A percentile compares a stretch with the other conserved stretches of the same genome.
Conservation (phyloP, 2,329 filamentous ascomycete species). For the Arthrobotrys conoides region DNA sequence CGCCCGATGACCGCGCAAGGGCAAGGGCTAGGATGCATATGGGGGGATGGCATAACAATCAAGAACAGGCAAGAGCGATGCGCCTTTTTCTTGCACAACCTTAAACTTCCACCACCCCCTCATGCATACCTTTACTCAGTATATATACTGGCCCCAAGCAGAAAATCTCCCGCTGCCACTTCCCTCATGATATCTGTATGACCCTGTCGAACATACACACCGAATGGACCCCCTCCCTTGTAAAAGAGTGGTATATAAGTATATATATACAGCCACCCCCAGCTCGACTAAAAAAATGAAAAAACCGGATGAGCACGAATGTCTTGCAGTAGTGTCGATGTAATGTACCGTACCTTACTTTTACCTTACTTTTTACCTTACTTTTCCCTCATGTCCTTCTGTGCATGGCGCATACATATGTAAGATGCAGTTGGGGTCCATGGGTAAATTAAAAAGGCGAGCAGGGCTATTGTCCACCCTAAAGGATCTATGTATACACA, state of each 20-base stretch:
- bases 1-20: constrained; percentile 29
- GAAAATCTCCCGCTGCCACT: constrained; percentile 56
- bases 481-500: constrained; percentile 6
- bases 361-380: constrained; percentile 34
- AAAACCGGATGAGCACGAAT: constrained; percentile 50
- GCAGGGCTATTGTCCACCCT: constrained; percentile 37
- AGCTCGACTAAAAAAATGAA: constrained; percentile 6
- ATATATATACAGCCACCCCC: constrained; percentile 13
- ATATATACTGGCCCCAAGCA: constrained; percentile 19
- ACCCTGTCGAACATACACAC: constrained; percentile 44
- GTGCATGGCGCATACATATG: constrained; percentile 54
- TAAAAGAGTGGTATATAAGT: neutral
- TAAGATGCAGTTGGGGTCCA: constrained; percentile 40
- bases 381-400: constrained; percentile 32
- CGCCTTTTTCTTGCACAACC: constrained; percentile 60
- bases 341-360: constrained; percentile 60
- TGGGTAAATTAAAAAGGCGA: constrained; percentile 38
- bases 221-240: too few relatives aligned
- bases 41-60: constrained; percentile 11
- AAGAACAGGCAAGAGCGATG: constrained; percentile 49
- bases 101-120: constrained; percentile 21
- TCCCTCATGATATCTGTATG: constrained; percentile 55
- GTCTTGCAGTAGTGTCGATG: constrained; percentile 53
- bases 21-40: too few relatives aligned
- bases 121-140: neutral